Evolutionary conservation across 2,329 filamentous ascomycete genomes (phyloP).

Genomic region (Ascochyta koolunga): DNA sequence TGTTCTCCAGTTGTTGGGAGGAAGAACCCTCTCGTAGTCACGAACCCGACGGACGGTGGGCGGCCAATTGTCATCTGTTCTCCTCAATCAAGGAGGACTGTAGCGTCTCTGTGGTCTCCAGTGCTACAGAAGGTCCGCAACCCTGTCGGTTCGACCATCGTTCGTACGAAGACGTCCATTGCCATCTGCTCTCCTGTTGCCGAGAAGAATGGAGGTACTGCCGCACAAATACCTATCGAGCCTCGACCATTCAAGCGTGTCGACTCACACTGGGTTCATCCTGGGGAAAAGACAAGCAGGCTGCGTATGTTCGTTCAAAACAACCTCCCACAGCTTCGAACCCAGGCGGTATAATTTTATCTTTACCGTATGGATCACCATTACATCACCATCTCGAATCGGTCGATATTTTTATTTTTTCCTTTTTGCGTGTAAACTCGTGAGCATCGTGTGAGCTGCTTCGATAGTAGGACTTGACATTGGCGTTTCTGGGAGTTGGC

Average conservation of each 20-base stretch:
- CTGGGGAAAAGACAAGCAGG: constrained; percentile 23
- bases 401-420: neutral
- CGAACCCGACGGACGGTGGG: constrained; percentile 22
- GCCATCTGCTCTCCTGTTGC: constrained; percentile 21
- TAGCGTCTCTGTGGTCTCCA: constrained; percentile 21
- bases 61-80: constrained; percentile 33
- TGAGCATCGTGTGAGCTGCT: neutral
- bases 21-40: constrained; percentile 29
- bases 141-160: constrained; percentile 28
- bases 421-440: neutral
- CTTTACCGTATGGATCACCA: neutral
- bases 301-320: constrained; percentile 11
- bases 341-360: constrained; percentile 5
- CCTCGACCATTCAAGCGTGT: constrained; percentile 19
- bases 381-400: neutral
- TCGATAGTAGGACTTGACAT: constrained; percentile 12
- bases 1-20: constrained; percentile 32
- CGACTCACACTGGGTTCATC: constrained; percentile 28
- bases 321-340: constrained; percentile 10
- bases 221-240: constrained; percentile 16
- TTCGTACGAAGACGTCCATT: constrained; percentile 29
- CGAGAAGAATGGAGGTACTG: constrained; percentile 17
- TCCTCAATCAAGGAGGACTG: constrained; percentile 21
- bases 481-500: constrained; percentile 8
- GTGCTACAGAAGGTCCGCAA: constrained; percentile 29